A percentile compares a stretch with the other conserved stretches of the same genome.
Conservation (phyloP, 495 filamentous ascomycete species). For the Podospora pseudopauciseta region DNA sequence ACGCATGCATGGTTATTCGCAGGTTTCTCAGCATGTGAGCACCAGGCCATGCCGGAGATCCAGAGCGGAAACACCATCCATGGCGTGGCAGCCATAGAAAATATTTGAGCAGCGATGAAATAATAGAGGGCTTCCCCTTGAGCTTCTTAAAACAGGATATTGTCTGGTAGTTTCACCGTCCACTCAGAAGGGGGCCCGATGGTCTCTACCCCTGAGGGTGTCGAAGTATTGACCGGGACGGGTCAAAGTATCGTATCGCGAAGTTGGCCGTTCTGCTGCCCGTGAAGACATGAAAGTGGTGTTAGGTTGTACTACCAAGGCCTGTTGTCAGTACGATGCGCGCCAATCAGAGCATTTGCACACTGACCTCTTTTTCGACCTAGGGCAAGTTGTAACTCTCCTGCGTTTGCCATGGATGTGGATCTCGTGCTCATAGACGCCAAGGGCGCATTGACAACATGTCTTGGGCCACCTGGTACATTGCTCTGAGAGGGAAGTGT, state of each 20-base stretch:
- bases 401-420: background rate
- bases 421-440: background rate
- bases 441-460: background rate
- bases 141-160: background rate
- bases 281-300: background rate
- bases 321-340: background rate
- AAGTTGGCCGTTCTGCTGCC: background rate
- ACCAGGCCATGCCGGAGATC: background rate
- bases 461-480: background rate
- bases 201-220: background rate
- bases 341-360: background rate
- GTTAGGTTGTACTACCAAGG: background rate
- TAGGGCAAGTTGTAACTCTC: background rate
- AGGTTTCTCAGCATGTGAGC: background rate
- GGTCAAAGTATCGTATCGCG: background rate
- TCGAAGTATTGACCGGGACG: background rate
- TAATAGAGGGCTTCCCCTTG: background rate
- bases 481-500: background rate
- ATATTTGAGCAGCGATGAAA: background rate
- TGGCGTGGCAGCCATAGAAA: background rate
- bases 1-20: background rate
- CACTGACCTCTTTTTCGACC: background rate
- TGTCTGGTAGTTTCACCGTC: background rate
- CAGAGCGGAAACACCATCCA: background rate
- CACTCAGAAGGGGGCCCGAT: background rate